Base-by-base conservation (phyloP, 257 asterid species). In the Solanum chmielewskii region DNA sequence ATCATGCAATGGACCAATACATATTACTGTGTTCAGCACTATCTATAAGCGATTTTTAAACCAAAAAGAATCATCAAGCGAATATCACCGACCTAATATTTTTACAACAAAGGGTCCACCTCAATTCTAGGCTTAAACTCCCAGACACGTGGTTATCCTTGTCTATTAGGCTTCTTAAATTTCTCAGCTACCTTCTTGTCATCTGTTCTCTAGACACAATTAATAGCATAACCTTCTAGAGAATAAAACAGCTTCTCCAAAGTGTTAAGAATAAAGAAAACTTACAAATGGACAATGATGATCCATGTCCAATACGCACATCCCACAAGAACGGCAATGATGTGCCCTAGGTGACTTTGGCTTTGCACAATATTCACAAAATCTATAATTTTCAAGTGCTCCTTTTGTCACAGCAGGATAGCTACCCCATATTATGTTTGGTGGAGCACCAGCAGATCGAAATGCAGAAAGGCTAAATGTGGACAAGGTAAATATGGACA, bases 261-360 rank as follows among this genome's bases (percentile, higher is more conserved):
- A 81, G 45, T 31, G 66, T 49, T 20, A 81, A 39, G 27, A 69
- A 68, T 14, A 52, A 49, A 60, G 70, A 42, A 69, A 80, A 94
- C 99, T 95, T 92, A 97, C 98, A 88, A 97, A 97, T 88, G 99
- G 98, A 91, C 99, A 97, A 90, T 97, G 99, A 93, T 97, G 99
- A 91, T 97, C 99, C 99, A 95, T 97, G 92, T 94, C 97, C 90
- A 94, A 85, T 88, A 97, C 88, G 83, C 99, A 97, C 85, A 88
- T 93, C 84, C 98, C 98, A 85, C 99, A 97, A 10, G 99, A 93
- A 74, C 98, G 96, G 86, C 99, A 97, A 84, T 97, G 99, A 91
- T 97, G 99, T 11, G 97, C 90, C 88, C 95, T 88, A 33, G 98
- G 94, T 62, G 98, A 92, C 89, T 97, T 97, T 11, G 99, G 99